Percentiles rank a stretch among this genome's conserved stretches.
Conservation (phyloP, 352 stramenopile species). For the Globisporangium heterothallicum region DNA sequence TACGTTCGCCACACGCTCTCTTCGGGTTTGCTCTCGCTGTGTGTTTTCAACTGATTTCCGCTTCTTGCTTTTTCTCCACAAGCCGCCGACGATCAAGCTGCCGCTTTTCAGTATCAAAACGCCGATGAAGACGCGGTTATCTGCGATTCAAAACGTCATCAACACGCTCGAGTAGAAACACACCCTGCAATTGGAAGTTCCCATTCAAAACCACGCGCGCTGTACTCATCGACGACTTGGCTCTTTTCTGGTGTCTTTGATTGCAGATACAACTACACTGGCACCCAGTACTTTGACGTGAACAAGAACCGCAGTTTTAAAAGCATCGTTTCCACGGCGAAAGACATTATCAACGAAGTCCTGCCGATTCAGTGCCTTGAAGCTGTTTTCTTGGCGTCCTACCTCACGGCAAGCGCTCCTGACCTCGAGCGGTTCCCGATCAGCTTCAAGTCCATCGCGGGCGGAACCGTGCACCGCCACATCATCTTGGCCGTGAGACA, state of each 20-base stretch:
- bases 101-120: conserved; percentile 47
- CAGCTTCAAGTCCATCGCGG: conserved; percentile 79
- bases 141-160: conserved; percentile 62
- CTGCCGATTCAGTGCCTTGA: conserved; percentile 88
- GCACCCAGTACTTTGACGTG: conserved; percentile 79
- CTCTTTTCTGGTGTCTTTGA: neutral
- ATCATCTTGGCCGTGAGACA: conserved; percentile 76
- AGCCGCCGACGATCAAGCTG: conserved; percentile 61
- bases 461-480: conserved; percentile 60
- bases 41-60: neutral
- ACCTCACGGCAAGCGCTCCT: conserved; percentile 60
- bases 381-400: conserved; percentile 79
- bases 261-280: conserved; percentile 85
- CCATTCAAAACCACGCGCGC: too few relatives aligned
- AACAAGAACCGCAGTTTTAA: conserved; percentile 88
- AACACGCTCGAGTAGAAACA: conserved; percentile 64
- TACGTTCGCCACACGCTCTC: conserved; percentile 11
- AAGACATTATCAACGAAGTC: conserved; percentile 80
- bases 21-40: neutral
- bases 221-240: neutral
- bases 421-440: conserved; percentile 80
- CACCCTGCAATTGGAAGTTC: neutral
- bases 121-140: conserved; percentile 50
- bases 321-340: conserved; percentile 79
- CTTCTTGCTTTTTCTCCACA: neutral